phyloP scores from a whole-genome alignment of 495 filamentous ascomycete species.

The Aspergillus carlsbadensis region DNA sequence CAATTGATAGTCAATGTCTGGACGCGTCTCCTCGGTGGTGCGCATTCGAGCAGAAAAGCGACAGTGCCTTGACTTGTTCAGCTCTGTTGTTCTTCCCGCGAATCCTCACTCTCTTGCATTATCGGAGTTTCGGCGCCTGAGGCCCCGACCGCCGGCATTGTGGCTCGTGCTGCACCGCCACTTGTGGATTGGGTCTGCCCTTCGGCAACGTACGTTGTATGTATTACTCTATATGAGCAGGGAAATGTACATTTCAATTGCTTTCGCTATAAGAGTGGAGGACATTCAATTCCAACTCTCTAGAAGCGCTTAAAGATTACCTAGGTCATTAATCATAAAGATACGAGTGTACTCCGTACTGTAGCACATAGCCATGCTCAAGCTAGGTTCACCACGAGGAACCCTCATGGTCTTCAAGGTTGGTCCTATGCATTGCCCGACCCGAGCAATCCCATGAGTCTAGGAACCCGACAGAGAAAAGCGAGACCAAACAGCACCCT shows the following conservation, averaged over 20 bases:
- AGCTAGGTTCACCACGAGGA: too few relatives aligned
- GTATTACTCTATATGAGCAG: too few relatives aligned
- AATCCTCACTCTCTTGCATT: conserved; percentile 2
- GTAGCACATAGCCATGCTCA: not conserved
- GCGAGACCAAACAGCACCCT: conserved; percentile 38
- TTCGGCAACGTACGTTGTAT: not conserved
- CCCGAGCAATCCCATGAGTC: conserved; percentile 13
- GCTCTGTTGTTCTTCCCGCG: conserved; percentile 1
- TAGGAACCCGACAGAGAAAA: conserved; percentile 30
- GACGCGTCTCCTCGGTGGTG: not conserved
- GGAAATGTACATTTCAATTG: too few relatives aligned
- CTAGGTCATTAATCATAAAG: conserved; percentile 16
- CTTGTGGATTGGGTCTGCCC: conserved; percentile 4
- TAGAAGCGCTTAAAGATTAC: not conserved
- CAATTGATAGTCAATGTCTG: not conserved
- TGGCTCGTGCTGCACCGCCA: conserved; percentile 22
- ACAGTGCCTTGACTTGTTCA: conserved; percentile 2
- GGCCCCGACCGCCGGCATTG: conserved; percentile 6
- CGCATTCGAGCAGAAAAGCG: not conserved
- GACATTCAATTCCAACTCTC: conserved; percentile 6
- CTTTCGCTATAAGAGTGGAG: not conserved
- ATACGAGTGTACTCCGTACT: conserved; percentile 1
- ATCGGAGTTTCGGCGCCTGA: conserved; percentile 15
- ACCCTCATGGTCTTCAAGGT: not conserved
- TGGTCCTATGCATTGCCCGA: not conserved